Conservation (phyloP, 805 yeast species). For the Candida gorgasii region DNA sequence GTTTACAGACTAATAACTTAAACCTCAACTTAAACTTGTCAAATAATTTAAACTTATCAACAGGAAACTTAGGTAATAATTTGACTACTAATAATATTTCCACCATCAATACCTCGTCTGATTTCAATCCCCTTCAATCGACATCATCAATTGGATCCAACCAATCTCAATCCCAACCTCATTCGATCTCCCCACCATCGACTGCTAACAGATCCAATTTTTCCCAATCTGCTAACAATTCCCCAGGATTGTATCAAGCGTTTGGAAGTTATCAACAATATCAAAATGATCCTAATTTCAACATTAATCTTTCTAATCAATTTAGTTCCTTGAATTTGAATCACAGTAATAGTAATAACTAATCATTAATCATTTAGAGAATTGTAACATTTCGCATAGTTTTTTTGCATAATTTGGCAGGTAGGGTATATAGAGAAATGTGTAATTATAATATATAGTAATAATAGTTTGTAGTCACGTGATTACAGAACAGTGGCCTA, state of each 20-base stretch:
- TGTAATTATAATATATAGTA: not conserved
- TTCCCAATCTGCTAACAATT: slow-evolving; percentile 8
- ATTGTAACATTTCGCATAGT: slow-evolving; percentile 4
- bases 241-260: slow-evolving; percentile 12
- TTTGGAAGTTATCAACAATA: slow-evolving; percentile 12
- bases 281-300: slow-evolving; percentile 11
- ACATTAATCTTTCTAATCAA: slow-evolving; percentile 25
- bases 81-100: not conserved
- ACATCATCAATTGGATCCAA: slow-evolving; percentile 8
- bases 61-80: not conserved
- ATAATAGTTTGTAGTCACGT: too few relatives aligned
- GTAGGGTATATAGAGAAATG: slow-evolving; percentile 5
- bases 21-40: not conserved
- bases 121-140: slow-evolving; percentile 9
- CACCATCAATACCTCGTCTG: not conserved
- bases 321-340: slow-evolving; percentile 37
- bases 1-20: not conserved
- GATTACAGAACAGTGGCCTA: too few relatives aligned
- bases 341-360: slow-evolving; percentile 10
- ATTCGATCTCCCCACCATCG: slow-evolving; percentile 11
- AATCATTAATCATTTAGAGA: slow-evolving; percentile 1
- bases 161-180: slow-evolving; percentile 11
- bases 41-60: not conserved
- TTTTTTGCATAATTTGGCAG: slow-evolving; percentile 5
- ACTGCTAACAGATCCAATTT: slow-evolving; percentile 7